A percentile compares a stretch with the other conserved stretches of the same genome.
phyloP scores from a whole-genome alignment of 306 rosid genomes.

The Malus domestica region DNA sequence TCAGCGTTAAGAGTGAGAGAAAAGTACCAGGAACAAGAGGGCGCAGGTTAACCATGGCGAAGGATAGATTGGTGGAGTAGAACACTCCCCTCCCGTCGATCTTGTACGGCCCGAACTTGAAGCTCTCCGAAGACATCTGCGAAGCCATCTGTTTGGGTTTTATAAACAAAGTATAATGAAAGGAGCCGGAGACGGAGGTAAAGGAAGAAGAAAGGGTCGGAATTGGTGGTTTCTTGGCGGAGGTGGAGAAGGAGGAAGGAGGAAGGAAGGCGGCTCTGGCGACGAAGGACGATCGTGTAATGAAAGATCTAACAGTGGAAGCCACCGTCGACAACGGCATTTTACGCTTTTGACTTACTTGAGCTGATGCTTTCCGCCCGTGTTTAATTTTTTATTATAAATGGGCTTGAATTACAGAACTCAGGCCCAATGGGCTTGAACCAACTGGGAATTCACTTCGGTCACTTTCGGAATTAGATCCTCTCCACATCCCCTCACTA shows the following conservation, averaged over 20 bases:
- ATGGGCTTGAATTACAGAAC: not conserved
- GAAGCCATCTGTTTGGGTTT: constrained; percentile 47
- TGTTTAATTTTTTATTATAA: not conserved
- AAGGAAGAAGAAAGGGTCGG: not conserved
- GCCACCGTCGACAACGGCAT: not conserved
- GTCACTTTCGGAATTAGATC: too few species aligned
- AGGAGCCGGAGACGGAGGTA: not conserved
- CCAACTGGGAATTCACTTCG: not conserved
- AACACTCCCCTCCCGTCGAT: constrained; percentile 70
- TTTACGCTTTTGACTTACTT: not conserved
- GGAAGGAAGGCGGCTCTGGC: not conserved
- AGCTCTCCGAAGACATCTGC: constrained; percentile 58
- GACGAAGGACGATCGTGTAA: not conserved
- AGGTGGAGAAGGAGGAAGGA: not conserved
- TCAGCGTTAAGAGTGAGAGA: not conserved
- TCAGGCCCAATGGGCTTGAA: not conserved
- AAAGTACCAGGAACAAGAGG: constrained; percentile 77
- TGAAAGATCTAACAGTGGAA: not conserved
- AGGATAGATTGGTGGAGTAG: constrained; percentile 60
- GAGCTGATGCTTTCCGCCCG: too few species aligned
- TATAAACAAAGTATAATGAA: not conserved
- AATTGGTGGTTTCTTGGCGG: not conserved
- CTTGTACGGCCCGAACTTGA: constrained; percentile 62
- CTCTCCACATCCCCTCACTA: too few species aligned
- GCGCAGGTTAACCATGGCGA: constrained; percentile 81